Percentiles rank a stretch among this genome's conserved stretches.
phyloP scores from a whole-genome alignment of 2,329 filamentous ascomycete genomes.

The Trichoderma endophyticum region DNA sequence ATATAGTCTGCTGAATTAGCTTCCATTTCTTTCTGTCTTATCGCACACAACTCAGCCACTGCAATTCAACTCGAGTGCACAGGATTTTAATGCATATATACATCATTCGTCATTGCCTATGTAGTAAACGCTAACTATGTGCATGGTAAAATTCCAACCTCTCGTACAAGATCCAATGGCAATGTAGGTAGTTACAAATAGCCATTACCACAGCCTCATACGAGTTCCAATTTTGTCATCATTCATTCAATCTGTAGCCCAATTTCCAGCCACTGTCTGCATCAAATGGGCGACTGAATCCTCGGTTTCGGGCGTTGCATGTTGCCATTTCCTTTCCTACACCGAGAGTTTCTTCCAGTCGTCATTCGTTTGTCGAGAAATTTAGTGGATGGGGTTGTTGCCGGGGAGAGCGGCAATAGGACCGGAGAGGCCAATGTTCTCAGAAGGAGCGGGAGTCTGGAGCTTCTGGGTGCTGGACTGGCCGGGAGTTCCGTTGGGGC shows the following conservation, averaged over 20 bases:
- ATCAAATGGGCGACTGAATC: not conserved
- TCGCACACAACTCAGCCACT: not conserved
- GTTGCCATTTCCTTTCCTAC: not conserved
- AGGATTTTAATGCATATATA: not conserved
- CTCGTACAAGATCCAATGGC: not conserved
- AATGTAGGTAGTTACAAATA: not conserved
- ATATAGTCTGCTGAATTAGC: not conserved
- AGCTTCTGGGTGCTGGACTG: slow-evolving; percentile 20
- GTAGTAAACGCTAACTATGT: slow-evolving; percentile 6
- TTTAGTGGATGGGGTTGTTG: slow-evolving; percentile 27
- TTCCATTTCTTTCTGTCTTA: not conserved
- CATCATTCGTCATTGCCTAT: slow-evolving; percentile 13
- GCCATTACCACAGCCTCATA: not conserved
- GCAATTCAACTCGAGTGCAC: not conserved
- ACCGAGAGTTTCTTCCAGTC: not conserved
- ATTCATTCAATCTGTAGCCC: not conserved
- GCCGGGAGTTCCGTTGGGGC: slow-evolving; percentile 25
- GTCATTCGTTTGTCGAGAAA: not conserved
- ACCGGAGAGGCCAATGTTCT: slow-evolving; percentile 28
- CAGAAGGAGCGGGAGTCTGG: slow-evolving; percentile 24
- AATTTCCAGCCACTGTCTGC: not conserved
- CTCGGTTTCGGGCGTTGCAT: not conserved
- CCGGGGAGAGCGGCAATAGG: slow-evolving; percentile 27
- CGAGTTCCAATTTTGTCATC: not conserved
- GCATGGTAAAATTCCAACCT: not conserved